phyloP scores from a whole-genome alignment of 108 stramenopile species.

The Conticribra guillardii region DNA sequence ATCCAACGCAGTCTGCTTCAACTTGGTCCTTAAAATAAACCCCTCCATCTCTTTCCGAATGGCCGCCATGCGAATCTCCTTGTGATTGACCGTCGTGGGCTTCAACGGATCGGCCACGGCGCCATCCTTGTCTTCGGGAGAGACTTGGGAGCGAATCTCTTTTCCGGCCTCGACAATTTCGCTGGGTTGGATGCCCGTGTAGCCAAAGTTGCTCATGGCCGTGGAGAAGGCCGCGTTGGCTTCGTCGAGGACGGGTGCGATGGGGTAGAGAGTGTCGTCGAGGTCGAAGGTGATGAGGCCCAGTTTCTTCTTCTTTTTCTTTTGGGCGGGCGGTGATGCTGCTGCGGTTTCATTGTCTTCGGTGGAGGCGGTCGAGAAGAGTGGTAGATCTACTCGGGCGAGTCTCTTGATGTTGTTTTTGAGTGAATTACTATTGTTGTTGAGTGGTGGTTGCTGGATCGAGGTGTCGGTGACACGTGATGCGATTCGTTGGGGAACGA shows the following conservation, averaged over 20 bases:
- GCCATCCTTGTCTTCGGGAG: constrained; percentile 59
- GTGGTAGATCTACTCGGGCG: not conserved
- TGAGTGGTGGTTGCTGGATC: no score
- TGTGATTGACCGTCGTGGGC: constrained; percentile 64
- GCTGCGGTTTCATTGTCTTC: constrained; percentile 24
- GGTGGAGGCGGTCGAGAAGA: constrained; percentile 25
- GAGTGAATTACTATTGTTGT: not conserved
- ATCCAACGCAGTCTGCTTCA: constrained; percentile 76
- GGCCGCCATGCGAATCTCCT: constrained; percentile 79
- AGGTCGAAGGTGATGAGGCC: constrained; percentile 88
- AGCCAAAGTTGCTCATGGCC: constrained; percentile 85
- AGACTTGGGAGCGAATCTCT: constrained; percentile 58
- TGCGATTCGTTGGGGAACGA: constrained; percentile 19
- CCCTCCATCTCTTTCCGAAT: constrained; percentile 88
- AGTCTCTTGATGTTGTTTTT: not conserved
- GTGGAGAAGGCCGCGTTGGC: constrained; percentile 82
- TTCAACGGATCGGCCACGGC: constrained; percentile 26
- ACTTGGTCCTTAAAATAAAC: constrained; percentile 70
- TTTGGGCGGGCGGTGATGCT: constrained; percentile 3
- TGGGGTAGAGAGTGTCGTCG: constrained; percentile 88
- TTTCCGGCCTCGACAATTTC: constrained; percentile 83
- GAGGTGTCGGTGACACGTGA: not conserved
- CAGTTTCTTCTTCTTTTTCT: constrained; percentile 44
- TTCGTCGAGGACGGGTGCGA: constrained; percentile 66
- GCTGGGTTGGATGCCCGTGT: constrained; percentile 57